Evolutionary conservation across 345 rosid species (phyloP).

Genomic region (Psidium friedrichsthalianum): DNA sequence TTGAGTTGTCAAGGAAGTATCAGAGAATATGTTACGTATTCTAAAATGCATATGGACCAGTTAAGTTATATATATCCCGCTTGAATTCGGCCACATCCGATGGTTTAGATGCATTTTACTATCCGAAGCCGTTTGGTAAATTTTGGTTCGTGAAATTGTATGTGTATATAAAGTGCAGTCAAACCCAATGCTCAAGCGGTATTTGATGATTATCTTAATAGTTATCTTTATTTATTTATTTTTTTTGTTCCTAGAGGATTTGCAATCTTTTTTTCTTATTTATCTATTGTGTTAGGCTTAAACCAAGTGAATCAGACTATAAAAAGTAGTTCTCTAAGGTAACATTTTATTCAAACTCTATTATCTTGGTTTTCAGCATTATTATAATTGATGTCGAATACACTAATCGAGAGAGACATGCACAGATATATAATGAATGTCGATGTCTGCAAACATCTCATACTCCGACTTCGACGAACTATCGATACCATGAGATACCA

Average conservation of each 20-base stretch:
- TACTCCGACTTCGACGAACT: too few relatives aligned
- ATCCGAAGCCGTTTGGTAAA: neutral
- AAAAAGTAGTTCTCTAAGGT: neutral
- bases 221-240: too few relatives aligned
- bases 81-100: neutral
- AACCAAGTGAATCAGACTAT: neutral
- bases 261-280: too few relatives aligned
- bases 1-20: neutral
- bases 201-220: too few relatives aligned
- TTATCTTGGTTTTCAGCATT: neutral
- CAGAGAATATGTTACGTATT: neutral
- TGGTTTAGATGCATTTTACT: neutral
- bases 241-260: neutral
- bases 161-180: neutral
- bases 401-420: neutral
- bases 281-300: too few relatives aligned
- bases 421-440: too few relatives aligned
- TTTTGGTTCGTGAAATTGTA: too few relatives aligned
- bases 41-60: neutral
- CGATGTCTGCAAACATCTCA: too few relatives aligned
- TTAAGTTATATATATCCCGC: neutral
- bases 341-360: too few relatives aligned
- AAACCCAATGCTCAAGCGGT: neutral
- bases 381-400: too few relatives aligned
- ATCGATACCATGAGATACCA: neutral